These are phyloP conservation scores for Puccinia triticina DNA, from an alignment of 1,284 basidiomycete species.

Conservation along the genomic window DNA sequence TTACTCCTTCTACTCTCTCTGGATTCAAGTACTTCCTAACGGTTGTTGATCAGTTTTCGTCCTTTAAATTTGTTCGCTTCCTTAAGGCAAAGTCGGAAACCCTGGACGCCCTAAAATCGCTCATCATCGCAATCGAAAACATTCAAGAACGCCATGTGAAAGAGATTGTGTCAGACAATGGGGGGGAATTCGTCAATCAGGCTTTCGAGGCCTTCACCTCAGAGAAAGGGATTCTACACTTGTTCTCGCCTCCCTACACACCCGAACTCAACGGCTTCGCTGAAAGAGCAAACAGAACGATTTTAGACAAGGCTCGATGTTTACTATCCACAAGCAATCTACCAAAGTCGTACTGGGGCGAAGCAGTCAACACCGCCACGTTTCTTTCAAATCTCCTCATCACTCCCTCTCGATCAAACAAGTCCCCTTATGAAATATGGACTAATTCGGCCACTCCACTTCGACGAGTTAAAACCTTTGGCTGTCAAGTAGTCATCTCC, in stretches of 20 bases:
- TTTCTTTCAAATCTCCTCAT: conserved; percentile 61
- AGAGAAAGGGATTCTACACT: conserved; percentile 57
- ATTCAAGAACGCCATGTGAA: background rate
- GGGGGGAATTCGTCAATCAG: conserved; percentile 57
- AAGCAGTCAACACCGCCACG: conserved; percentile 57
- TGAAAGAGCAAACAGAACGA: conserved; percentile 58
- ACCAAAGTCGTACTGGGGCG: conserved; percentile 59
- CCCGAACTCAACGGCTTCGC: conserved; percentile 60
- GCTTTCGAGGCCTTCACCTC: conserved; percentile 57
- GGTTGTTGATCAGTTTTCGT: conserved; percentile 2
- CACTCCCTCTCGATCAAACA: background rate
- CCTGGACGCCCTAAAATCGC: background rate
- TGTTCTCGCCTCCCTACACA: conserved; percentile 61
- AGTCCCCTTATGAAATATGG: background rate
- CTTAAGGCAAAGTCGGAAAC: conserved; percentile 13
- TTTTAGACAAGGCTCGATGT: conserved; percentile 55
- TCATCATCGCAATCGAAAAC: background rate
- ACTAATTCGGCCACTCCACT: background rate
- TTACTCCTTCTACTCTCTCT: background rate
- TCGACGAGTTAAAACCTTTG: background rate
- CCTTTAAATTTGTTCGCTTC: conserved; percentile 19
- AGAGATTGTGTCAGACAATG: conserved; percentile 56
- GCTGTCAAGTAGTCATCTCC: too few species aligned
- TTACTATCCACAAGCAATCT: conserved; percentile 57
- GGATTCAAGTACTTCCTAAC: conserved; percentile 14